Evolutionary conservation across 768 basidiomycete genomes (phyloP).

Genomic region (Serpula lacrymans): DNA sequence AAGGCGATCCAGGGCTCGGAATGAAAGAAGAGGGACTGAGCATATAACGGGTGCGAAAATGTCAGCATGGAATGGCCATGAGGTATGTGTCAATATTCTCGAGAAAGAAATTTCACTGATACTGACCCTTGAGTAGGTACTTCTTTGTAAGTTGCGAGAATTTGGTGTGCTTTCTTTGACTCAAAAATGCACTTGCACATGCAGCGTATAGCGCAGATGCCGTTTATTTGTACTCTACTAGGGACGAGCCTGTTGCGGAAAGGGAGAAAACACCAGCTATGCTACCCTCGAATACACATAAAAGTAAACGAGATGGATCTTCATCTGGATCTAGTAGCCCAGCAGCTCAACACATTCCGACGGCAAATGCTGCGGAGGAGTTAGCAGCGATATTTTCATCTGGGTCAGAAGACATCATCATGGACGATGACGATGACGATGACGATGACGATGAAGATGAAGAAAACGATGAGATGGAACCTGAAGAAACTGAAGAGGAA

Average conservation of each 20-base stretch:
- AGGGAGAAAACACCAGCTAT: too few relatives aligned
- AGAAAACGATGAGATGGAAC: conserved; percentile 26
- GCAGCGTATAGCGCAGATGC: conserved; percentile 73
- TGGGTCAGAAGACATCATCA: too few relatives aligned
- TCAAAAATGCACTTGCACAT: too few relatives aligned
- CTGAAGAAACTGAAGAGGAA: conserved; percentile 22
- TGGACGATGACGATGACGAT: conserved; percentile 19
- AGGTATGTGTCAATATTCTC: conserved; percentile 41
- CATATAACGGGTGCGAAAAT: conserved; percentile 78
- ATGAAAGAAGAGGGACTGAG: conserved; percentile 39
- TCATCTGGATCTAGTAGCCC: conserved; percentile 3
- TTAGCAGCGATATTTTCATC: too few relatives aligned
- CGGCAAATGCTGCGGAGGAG: conserved; percentile 32
- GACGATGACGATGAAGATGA: conserved; percentile 28
- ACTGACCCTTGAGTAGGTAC: conserved; percentile 40
- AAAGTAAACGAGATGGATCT: conserved; percentile 10
- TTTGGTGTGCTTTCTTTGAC: conserved; percentile 4
- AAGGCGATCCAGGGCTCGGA: conserved; percentile 33
- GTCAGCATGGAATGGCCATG: conserved; percentile 68
- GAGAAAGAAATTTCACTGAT: not conserved
- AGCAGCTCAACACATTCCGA: conserved; percentile 18
- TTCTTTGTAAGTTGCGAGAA: conserved; percentile 64
- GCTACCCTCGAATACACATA: too few relatives aligned
- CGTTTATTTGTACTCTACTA: conserved; percentile 71
- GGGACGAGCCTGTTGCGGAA: conserved; percentile 60